Percentiles rank a stretch among this genome's conserved stretches.
Conservation (phyloP, 352 stramenopile species). For the Globisporangium cylindrosporum region DNA sequence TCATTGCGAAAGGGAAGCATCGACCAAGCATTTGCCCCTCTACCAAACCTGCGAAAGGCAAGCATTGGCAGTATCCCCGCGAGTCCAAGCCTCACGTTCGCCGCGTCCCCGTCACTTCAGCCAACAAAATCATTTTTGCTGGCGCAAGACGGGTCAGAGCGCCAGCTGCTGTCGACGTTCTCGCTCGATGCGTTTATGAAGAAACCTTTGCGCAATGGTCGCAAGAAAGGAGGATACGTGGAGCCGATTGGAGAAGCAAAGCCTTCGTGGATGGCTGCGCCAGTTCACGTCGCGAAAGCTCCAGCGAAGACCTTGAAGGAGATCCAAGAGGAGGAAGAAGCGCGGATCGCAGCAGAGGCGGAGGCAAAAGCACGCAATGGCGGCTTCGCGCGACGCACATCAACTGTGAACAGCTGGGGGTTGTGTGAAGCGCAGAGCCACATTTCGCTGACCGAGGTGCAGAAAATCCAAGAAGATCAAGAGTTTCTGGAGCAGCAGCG, state of each 20-base stretch:
- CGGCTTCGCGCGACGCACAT: conserved; percentile 28
- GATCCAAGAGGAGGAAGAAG: conserved; percentile 68
- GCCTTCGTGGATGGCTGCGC: conserved; percentile 8
- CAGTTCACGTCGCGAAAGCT: conserved; percentile 3
- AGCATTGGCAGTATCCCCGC: conserved; percentile 23
- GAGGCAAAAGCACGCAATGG: conserved; percentile 46
- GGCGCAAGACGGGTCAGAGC: conserved; percentile 45
- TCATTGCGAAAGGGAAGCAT: conserved; percentile 32
- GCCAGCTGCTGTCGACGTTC: conserved; percentile 45
- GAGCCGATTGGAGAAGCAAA: conserved; percentile 7
- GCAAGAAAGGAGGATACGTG: conserved; percentile 13
- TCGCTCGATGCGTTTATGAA: conserved; percentile 68
- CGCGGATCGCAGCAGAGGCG: conserved; percentile 30
- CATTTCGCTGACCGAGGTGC: conserved; percentile 62
- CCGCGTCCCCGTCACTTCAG: conserved; percentile 17
- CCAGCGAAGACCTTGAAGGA: conserved; percentile 50
- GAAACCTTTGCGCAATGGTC: conserved; percentile 31
- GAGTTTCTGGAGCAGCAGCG: conserved; percentile 61
- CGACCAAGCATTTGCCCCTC: conserved; percentile 11
- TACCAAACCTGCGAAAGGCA: conserved; percentile 22
- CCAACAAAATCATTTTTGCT: conserved; percentile 28
- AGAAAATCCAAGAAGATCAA: conserved; percentile 61
- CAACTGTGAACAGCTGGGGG: conserved; percentile 73
- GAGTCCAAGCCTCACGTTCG: conserved; percentile 31
- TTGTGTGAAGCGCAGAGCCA: conserved; percentile 38